phyloP scores from a whole-genome alignment of 441 rosid species.

The Erodium moschatum region DNA sequence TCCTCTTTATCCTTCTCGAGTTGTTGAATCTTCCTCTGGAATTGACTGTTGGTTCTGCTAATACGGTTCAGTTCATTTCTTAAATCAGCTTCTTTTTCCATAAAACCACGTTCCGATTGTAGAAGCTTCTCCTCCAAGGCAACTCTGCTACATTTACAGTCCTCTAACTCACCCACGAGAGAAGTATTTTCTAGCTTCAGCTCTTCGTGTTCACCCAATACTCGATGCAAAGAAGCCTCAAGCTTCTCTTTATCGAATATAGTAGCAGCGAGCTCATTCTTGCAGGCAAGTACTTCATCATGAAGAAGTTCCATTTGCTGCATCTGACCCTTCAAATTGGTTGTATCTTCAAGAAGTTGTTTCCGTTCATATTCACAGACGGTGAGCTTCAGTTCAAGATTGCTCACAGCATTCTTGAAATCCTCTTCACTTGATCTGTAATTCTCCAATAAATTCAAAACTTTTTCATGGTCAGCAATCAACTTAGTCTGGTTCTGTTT shows the following conservation, averaged over 20 bases:
- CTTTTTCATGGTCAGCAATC: slow-evolving; percentile 29
- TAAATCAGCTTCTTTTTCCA: slow-evolving; percentile 4
- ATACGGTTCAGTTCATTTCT: slow-evolving; percentile 15
- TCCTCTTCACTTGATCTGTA: slow-evolving; percentile 25
- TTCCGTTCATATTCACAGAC: slow-evolving; percentile 47
- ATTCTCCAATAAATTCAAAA: slow-evolving; percentile 27
- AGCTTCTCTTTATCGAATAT: slow-evolving; percentile 30
- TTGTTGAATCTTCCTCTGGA: slow-evolving; percentile 31
- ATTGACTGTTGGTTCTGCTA: slow-evolving; percentile 34
- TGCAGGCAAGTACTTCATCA: slow-evolving; percentile 26
- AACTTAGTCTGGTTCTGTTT: slow-evolving; percentile 29
- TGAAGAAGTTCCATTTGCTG: slow-evolving; percentile 28
- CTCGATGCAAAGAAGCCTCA: slow-evolving; percentile 24
- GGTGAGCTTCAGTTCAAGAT: slow-evolving; percentile 44
- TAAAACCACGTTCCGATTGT: slow-evolving; percentile 26
- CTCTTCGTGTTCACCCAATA: slow-evolving; percentile 29
- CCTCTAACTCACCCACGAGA: neutral
- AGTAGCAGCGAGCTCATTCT: slow-evolving; percentile 25
- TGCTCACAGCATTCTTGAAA: slow-evolving; percentile 28
- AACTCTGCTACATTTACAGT: slow-evolving; percentile 17
- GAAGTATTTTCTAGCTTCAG: slow-evolving; percentile 36
- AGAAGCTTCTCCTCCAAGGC: slow-evolving; percentile 36
- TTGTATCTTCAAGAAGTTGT: slow-evolving; percentile 31
- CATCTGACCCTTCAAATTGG: slow-evolving; percentile 28
- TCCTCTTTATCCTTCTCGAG: slow-evolving; percentile 43